Base-by-base conservation (phyloP, 768 basidiomycete genomes). In the Mrakia gelida region DNA sequence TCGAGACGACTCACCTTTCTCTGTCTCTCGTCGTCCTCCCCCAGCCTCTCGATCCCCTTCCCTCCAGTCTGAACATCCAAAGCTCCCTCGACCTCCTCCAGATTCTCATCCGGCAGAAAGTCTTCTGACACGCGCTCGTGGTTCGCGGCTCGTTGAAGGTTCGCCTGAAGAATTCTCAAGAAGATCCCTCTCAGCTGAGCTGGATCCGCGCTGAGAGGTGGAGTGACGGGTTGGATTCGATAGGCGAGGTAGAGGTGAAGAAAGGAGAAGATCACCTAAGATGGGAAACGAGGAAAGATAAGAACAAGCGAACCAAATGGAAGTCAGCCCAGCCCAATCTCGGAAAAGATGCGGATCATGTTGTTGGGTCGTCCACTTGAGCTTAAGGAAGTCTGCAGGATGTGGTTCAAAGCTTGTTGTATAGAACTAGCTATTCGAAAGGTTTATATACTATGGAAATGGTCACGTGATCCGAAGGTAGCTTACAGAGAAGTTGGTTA, bases 11-110 rank as follows among this genome's bases (percentile, higher is more conserved):
- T 34, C 23, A 56, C 71, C 71, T 71, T 43, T 74, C 75, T 18
- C 71, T 18, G 38, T 11, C 91, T 88, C 15, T 89, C 90, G 81
- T 94, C 92, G 78, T 89, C 85, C 54, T 83, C 84, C 38, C 88
- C 88, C n/a, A 93, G 87, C 75, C 86, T 87, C 8, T 84, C 85
- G 73, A 91, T 26, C 52, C 32, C 30, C 28, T 68, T 18, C 13
- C 34, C 67, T n/a, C 67, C 67, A 21, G 16, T 26, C 41, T 38
- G 38, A 41, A 70, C 41, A 8, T 70, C 38, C 26, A 70, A 30
- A n/a, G 67, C 67, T 45, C 67, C 67, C 34, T 70, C 38, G 59
- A 59, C 59, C 56, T 62, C 73, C 26, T 75, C 63, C n/a, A 75
- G 38, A 41, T 61, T 59, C 28, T 63, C 38, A 21, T 75, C 74